These are phyloP conservation scores for Trichopus zeylanicus DNA, from an alignment of 116 monocot species.

Conservation along the genomic window DNA sequence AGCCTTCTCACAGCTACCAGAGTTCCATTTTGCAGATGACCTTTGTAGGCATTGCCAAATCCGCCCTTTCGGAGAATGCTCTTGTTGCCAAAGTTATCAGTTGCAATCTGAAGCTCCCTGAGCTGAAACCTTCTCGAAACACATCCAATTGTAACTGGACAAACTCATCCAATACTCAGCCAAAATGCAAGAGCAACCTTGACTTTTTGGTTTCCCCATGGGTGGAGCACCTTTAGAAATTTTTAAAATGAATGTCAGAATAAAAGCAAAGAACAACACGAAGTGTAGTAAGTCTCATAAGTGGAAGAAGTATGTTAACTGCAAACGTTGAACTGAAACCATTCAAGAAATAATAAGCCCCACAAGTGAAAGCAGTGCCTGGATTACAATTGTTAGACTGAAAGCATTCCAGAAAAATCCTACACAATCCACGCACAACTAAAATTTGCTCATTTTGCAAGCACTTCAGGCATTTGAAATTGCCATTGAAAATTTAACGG, in stretches of 20 bases:
- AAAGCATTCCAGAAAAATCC: too few relatives aligned
- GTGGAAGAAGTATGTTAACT: too few relatives aligned
- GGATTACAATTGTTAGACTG: too few relatives aligned
- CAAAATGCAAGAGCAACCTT: slow-evolving; percentile 49
- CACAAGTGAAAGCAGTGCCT: too few relatives aligned
- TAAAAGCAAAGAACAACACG: background rate
- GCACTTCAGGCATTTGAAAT: too few relatives aligned
- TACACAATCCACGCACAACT: too few relatives aligned
- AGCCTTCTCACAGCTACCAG: slow-evolving; percentile 68
- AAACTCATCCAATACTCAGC: slow-evolving; percentile 31
- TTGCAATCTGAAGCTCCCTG: slow-evolving; percentile 57
- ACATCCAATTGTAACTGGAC: slow-evolving; percentile 21
- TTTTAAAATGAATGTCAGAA: background rate
- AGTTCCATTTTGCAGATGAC: slow-evolving; percentile 44
- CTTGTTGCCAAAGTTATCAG: slow-evolving; percentile 58
- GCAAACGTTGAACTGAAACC: too few relatives aligned
- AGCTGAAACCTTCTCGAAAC: slow-evolving; percentile 51
- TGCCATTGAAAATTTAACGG: too few relatives aligned
- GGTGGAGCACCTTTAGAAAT: slow-evolving; percentile 20
- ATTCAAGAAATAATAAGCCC: too few relatives aligned
- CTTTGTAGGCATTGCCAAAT: slow-evolving; percentile 67
- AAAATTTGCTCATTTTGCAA: too few relatives aligned
- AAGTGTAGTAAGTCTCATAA: too few relatives aligned
- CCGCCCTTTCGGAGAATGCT: slow-evolving; percentile 71
- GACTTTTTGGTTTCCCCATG: slow-evolving; percentile 22